Evolutionary conservation across 192 early-diverging fungal species (phyloP).

Genomic region (Rhizoclosmatium sp.): DNA sequence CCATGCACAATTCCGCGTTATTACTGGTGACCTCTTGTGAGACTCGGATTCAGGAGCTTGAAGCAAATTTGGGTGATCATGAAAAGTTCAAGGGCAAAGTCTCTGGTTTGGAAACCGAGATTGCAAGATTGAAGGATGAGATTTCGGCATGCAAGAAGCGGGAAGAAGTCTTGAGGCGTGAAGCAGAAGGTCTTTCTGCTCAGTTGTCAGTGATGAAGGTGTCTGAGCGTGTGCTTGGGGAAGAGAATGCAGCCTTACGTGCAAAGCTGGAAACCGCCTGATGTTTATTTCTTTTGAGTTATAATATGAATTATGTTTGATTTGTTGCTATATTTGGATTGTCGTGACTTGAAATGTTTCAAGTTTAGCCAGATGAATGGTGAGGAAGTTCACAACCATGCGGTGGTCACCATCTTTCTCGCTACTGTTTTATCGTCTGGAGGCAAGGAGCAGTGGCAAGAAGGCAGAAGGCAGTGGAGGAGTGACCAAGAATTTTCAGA

Average conservation of each 20-base stretch:
- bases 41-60: not conserved
- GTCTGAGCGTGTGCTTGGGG: not conserved
- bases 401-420: no score
- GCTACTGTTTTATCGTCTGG: no score
- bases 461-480: no score
- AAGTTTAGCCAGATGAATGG: no score
- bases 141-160: not conserved
- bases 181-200: slow-evolving; percentile 1
- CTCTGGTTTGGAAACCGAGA: not conserved
- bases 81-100: not conserved
- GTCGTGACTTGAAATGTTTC: no score
- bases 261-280: no score
- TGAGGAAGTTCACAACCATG: no score
- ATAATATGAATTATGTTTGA: no score
- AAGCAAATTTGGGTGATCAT: not conserved
- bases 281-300: no score
- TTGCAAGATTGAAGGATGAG: not conserved
- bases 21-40: not conserved
- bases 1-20: not conserved
- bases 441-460: no score
- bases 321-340: no score
- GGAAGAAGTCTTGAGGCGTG: not conserved
- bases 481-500: no score
- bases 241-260: not conserved
- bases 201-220: slow-evolving; percentile 6